Evolutionary conservation across 179 eudicot genomes (phyloP), one percentile per base, ranked within the genome.

Genomic region (Patellifolia procumbens): DNA sequence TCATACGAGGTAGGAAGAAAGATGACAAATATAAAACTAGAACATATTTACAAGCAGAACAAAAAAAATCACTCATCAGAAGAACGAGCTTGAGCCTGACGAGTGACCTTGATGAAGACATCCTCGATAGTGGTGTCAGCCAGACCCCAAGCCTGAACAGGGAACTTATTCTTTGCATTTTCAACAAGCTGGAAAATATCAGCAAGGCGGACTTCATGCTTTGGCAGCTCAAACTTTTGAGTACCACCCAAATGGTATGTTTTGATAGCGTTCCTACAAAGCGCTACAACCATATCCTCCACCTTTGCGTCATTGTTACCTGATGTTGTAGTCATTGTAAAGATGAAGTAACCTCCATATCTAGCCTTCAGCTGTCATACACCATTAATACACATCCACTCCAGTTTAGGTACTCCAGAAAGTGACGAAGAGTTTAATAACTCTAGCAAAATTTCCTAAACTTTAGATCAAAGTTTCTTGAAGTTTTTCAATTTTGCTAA

Each of bases 71-170:
- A 67, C 34, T 76, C 28, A 20, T 66, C 72, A 53, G 64, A 26
- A 31, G 69, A 62, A 13, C 17, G 22, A 34, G 69, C 70, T 35
- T 70, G 75, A n/a, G 80, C 88, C 61, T 81, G 82, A 5, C 85
- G 83, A 26, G 97, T 90, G 70, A 92, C 97, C 78, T 91, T 92
- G 73, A 92, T 92, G 66, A 92, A 92, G 22, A 91, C 97, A 74
- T 92, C 97, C 77, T 91, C 96, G 46, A 92, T 76, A 20, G 96
- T 92, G 29, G 96, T 91, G 71, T 92, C 93, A 6, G 91, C 90
- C 66, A 92, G 79, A 53, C 92, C 92, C 97, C 97, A 91, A 16
- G 97, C 97, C 24, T 91, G 85, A 72, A 92, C 92, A 1, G 85
- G 51, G 80, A 92, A 89, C 66, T 76, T 79, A 59, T 86, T 87